A percentile compares a stretch with the other conserved stretches of the same genome.
These are phyloP conservation scores for Viola pubescens DNA, from an alignment of 441 rosid species.

Conservation along the genomic window DNA sequence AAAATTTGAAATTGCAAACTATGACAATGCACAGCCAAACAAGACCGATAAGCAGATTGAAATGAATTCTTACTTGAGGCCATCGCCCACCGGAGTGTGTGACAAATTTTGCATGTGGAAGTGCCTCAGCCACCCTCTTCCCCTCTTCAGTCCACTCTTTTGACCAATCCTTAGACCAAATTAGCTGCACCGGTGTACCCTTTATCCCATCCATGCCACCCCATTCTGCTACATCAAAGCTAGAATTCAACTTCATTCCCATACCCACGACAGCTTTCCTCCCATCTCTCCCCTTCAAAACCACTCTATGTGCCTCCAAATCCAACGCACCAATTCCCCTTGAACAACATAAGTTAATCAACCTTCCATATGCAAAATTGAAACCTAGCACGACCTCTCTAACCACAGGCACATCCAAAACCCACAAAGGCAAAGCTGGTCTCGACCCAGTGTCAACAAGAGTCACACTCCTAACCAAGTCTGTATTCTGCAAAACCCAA, in stretches of 20 bases:
- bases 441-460: slow-evolving; percentile 56
- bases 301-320: slow-evolving; percentile 57
- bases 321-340: slow-evolving; percentile 41
- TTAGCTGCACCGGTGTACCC: slow-evolving; percentile 56
- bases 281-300: slow-evolving; percentile 66
- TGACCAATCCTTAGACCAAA: slow-evolving; percentile 74
- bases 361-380: slow-evolving; percentile 35
- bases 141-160: slow-evolving; percentile 70
- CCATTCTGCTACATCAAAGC: slow-evolving; percentile 76
- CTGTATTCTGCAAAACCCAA: slow-evolving; percentile 62
- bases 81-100: slow-evolving; percentile 74
- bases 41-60: not conserved
- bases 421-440: slow-evolving; percentile 67
- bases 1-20: not conserved
- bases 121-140: slow-evolving; percentile 42
- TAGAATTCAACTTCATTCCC: slow-evolving; percentile 56
- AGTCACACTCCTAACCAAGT: slow-evolving; percentile 54
- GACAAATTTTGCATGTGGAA: slow-evolving; percentile 61
- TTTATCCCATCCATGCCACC: slow-evolving; percentile 47
- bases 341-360: slow-evolving; percentile 56
- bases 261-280: slow-evolving; percentile 51
- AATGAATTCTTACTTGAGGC: slow-evolving; percentile 68
- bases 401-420: slow-evolving; percentile 46
- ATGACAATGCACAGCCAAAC: not conserved
- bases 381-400: slow-evolving; percentile 52